phyloP scores from a whole-genome alignment of 345 rosid species.

The Aegle marmelos region DNA sequence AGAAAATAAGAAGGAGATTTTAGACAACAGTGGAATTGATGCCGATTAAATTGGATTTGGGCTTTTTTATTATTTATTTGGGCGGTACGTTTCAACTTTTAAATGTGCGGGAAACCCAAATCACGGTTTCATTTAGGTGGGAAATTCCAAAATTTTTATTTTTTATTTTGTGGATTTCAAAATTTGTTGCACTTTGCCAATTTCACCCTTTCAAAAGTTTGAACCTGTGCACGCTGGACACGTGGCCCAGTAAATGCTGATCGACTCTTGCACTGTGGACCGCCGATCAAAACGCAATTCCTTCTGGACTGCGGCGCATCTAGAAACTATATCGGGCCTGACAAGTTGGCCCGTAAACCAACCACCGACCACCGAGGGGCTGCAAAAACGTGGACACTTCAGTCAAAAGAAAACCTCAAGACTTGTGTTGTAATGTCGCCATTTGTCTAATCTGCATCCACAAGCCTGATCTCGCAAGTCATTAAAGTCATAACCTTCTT shows the following conservation, averaged over 20 bases:
- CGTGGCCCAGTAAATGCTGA: not conserved
- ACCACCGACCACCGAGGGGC: no score
- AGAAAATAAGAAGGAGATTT: not conserved
- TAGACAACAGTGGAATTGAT: not conserved
- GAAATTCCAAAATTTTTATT: slow-evolving; percentile 17
- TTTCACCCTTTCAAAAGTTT: not conserved
- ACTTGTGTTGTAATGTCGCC: no score
- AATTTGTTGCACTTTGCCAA: not conserved
- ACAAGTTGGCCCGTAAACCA: no score
- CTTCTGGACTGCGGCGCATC: no score
- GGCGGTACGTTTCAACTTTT: not conserved
- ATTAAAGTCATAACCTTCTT: no score
- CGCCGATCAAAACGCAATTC: no score
- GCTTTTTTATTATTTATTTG: not conserved
- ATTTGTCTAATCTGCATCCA: no score
- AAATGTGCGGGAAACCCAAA: slow-evolving; percentile 6
- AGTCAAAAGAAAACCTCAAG: no score
- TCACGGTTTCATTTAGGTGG: slow-evolving; percentile 35
- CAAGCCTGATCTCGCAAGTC: no score
- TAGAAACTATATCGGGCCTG: no score
- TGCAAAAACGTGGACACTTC: no score
- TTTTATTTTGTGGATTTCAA: slow-evolving; percentile 11
- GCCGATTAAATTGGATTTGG: not conserved
- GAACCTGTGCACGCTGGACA: not conserved
- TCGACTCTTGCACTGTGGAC: no score